A percentile compares a stretch with the other conserved stretches of the same genome.
These are phyloP conservation scores for Aspergillus cejpii DNA, from an alignment of 2,329 filamentous ascomycete species.

Conservation along the genomic window DNA sequence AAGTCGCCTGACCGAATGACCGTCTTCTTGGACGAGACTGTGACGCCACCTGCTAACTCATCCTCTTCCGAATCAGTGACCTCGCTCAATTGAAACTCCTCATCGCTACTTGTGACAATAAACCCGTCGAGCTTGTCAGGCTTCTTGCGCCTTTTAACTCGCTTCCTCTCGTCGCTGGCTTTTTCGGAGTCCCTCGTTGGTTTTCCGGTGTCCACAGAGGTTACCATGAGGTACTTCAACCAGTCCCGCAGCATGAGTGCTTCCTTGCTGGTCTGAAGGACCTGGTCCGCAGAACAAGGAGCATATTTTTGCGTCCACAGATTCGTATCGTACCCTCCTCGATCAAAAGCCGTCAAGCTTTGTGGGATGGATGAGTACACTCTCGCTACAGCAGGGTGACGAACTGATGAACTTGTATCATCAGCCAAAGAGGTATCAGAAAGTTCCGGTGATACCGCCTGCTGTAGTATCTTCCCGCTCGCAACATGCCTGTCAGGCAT, in stretches of 20 bases:
- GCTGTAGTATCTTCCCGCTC: constrained; percentile 27
- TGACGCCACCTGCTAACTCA: constrained; percentile 37
- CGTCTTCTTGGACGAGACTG: constrained; percentile 34
- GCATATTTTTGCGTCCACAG: constrained; percentile 83
- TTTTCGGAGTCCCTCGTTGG: constrained; percentile 24
- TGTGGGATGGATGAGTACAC: constrained; percentile 56
- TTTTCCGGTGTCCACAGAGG: constrained; percentile 62
- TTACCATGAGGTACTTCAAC: constrained; percentile 69
- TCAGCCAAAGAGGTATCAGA: constrained; percentile 13
- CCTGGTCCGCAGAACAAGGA: constrained; percentile 59
- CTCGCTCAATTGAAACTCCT: constrained; percentile 62
- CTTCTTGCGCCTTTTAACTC: constrained; percentile 59
- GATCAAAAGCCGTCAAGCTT: constrained; percentile 71
- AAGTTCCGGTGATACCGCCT: constrained; percentile 26
- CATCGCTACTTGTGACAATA: constrained; percentile 70
- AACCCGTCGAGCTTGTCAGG: constrained; percentile 70
- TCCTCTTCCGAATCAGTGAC: constrained; percentile 55
- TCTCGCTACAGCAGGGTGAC: constrained; percentile 54
- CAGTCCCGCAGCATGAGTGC: constrained; percentile 68
- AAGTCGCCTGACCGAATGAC: constrained; percentile 39
- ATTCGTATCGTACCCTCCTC: constrained; percentile 62
- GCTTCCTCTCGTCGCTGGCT: constrained; percentile 27
- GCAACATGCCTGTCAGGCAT: constrained; percentile 25
- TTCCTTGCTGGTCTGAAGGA: constrained; percentile 70
- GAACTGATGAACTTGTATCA: constrained; percentile 2